phyloP scores from a whole-genome alignment of 1,284 basidiomycete genomes.

The Serendipita sp. region DNA sequence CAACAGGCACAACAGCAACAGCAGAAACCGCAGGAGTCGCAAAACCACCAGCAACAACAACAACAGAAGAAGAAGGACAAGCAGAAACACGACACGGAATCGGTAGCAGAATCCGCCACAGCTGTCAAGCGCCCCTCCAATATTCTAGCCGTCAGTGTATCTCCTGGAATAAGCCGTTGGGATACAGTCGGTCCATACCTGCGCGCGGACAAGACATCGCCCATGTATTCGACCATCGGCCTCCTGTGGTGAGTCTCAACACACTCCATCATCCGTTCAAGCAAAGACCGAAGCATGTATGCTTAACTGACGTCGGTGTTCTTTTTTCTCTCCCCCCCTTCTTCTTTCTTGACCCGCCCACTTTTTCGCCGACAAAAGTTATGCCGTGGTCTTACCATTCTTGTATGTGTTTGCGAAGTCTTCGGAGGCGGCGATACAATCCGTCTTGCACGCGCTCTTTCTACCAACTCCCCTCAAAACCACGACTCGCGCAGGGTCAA shows the following conservation, averaged over 20 bases:
- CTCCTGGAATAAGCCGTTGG: constrained; percentile 53
- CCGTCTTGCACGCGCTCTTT: constrained; percentile 55
- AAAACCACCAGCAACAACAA: constrained; percentile 30
- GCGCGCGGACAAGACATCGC: constrained; percentile 28
- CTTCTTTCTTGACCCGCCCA: neutral
- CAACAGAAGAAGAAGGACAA: constrained; percentile 9
- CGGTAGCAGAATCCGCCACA: neutral
- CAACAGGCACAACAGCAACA: neutral
- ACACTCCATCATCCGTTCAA: neutral
- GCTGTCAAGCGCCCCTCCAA: constrained; percentile 31
- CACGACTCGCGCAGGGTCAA: constrained; percentile 8
- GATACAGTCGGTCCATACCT: constrained; percentile 49
- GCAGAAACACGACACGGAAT: constrained; percentile 24
- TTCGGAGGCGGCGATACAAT: constrained; percentile 40
- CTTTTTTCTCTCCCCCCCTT: neutral
- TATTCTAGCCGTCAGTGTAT: constrained; percentile 54
- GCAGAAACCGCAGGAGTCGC: constrained; percentile 20
- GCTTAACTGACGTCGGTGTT: constrained; percentile 1
- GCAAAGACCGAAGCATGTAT: constrained; percentile 1
- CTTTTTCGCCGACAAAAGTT: constrained; percentile 25
- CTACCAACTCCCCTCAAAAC: constrained; percentile 58
- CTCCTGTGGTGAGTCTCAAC: constrained; percentile 24
- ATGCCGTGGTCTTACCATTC: constrained; percentile 43
- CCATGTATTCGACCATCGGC: constrained; percentile 22
- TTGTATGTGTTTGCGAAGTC: constrained; percentile 50